These are phyloP conservation scores for Botrytis byssoidea DNA, from an alignment of 2,329 filamentous ascomycete species.

Conservation along the genomic window DNA sequence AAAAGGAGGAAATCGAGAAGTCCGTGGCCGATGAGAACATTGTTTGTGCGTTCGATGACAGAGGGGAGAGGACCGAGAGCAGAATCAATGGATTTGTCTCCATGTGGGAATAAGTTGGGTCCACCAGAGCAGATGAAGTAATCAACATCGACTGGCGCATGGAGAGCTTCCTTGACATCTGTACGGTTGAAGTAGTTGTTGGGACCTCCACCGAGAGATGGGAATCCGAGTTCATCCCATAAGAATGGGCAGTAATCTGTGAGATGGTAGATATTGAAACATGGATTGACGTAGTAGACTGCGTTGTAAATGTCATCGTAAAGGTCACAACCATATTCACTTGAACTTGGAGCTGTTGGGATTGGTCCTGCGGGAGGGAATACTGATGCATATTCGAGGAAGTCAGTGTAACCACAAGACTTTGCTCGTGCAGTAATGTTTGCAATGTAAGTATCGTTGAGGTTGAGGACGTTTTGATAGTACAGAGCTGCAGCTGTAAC, in stretches of 20 bases:
- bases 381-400: conserved; percentile 48
- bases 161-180: conserved; percentile 58
- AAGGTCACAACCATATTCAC: conserved; percentile 30
- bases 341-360: conserved; percentile 40
- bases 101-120: conserved; percentile 47
- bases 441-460: conserved; percentile 51
- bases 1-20: conserved; percentile 61
- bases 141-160: conserved; percentile 49
- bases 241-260: conserved; percentile 46
- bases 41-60: conserved; percentile 60
- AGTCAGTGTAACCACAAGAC: conserved; percentile 53
- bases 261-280: conserved; percentile 64
- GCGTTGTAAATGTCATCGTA: conserved; percentile 49
- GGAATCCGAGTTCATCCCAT: conserved; percentile 36
- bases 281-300: conserved; percentile 52
- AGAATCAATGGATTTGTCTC: conserved; percentile 49
- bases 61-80: conserved; percentile 53
- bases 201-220: conserved; percentile 53
- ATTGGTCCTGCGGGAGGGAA: conserved; percentile 58
- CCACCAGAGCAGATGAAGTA: conserved; percentile 54
- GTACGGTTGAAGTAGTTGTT: conserved; percentile 61
- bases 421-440: conserved; percentile 47
- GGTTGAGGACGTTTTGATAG: conserved; percentile 50
- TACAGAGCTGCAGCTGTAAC: conserved; percentile 51
- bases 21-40: conserved; percentile 61